Conservation (phyloP, 2,329 filamentous ascomycete species). For the Ciborinia camelliae region DNA sequence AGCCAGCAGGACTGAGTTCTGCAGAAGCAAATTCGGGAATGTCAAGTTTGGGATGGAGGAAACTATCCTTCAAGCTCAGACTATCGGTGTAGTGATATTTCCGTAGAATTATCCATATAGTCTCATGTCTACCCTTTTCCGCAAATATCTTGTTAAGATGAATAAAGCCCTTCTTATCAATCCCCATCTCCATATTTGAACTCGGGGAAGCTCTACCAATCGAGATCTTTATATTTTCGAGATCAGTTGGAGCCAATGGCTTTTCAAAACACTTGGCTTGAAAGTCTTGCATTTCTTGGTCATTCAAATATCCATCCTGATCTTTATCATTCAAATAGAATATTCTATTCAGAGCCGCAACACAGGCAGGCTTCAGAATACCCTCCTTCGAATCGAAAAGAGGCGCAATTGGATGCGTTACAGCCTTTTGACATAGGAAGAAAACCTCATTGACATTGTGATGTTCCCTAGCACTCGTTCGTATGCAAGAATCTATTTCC, state of each 20-base stretch:
- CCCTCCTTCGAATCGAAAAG: conserved; percentile 95
- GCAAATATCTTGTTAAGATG: conserved; percentile 94
- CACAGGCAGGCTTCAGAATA: conserved; percentile 80
- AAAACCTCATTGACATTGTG: conserved; percentile 95
- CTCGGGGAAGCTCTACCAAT: conserved; percentile 67
- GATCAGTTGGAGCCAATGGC: conserved; percentile 72
- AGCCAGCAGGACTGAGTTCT: conserved; percentile 89
- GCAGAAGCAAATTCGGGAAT: conserved; percentile 89
- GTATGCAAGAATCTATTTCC: conserved; percentile 96
- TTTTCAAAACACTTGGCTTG: conserved; percentile 92
- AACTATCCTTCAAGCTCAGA: conserved; percentile 83
- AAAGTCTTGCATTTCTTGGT: conserved; percentile 86
- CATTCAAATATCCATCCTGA: conserved; percentile 87
- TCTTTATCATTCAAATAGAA: conserved; percentile 97
- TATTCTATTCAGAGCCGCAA: conserved; percentile 80
- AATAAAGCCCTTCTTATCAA: conserved; percentile 80
- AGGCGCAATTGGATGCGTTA: conserved; percentile 94
- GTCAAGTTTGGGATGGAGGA: conserved; percentile 90
- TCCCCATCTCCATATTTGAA: conserved; percentile 63
- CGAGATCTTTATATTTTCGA: conserved; percentile 86
- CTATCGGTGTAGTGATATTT: conserved; percentile 97
- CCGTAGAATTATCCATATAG: conserved; percentile 93
- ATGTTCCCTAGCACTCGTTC: conserved; percentile 87
- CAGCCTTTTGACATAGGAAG: conserved; percentile 96
- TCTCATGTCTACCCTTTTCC: conserved; percentile 95